phyloP scores from a whole-genome alignment of 495 filamentous ascomycete species.

The Penicillium argentinense region DNA sequence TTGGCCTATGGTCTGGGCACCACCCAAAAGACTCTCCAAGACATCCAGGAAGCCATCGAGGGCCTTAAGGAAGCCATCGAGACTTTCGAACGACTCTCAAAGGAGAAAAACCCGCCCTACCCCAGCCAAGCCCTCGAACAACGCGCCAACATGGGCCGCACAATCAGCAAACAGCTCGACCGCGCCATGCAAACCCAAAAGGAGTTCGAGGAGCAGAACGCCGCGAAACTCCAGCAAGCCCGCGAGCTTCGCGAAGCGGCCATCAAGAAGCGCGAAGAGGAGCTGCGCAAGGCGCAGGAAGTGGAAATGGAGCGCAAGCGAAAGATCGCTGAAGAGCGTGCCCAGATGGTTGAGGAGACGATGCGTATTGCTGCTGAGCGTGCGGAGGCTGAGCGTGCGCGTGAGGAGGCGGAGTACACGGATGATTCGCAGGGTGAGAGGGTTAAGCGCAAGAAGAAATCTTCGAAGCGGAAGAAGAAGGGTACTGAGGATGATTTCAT shows the following conservation, averaged over 20 bases:
- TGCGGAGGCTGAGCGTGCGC: slow-evolving; percentile 67
- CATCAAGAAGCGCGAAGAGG: slow-evolving; percentile 69
- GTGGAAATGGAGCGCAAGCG: slow-evolving; percentile 67
- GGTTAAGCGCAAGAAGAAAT: slow-evolving; percentile 68
- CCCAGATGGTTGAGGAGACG: slow-evolving; percentile 73
- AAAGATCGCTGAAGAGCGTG: slow-evolving; percentile 78
- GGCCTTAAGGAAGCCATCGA: slow-evolving; percentile 93
- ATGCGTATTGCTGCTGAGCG: slow-evolving; percentile 67
- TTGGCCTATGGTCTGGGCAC: slow-evolving; percentile 74
- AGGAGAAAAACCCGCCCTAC: slow-evolving; percentile 83
- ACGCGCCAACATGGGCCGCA: slow-evolving; percentile 95
- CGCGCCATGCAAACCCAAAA: slow-evolving; percentile 78
- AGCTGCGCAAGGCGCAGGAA: slow-evolving; percentile 62
- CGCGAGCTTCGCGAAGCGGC: slow-evolving; percentile 76
- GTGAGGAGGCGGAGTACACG: slow-evolving; percentile 69
- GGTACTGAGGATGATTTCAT: slow-evolving; percentile 31
- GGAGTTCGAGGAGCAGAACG: slow-evolving; percentile 93
- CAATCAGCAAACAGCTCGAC: slow-evolving; percentile 86
- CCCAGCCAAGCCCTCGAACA: slow-evolving; percentile 86
- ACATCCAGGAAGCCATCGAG: slow-evolving; percentile 72
- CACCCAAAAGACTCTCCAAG: slow-evolving; percentile 70
- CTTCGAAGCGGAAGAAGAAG: slow-evolving; percentile 69
- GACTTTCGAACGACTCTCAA: slow-evolving; percentile 75
- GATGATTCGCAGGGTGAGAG: slow-evolving; percentile 75
- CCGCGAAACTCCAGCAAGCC: slow-evolving; percentile 74